Evolutionary conservation across 352 stramenopile genomes (phyloP), one percentile per base, ranked within the genome.

Genomic region (Pythium sukuiense): DNA sequence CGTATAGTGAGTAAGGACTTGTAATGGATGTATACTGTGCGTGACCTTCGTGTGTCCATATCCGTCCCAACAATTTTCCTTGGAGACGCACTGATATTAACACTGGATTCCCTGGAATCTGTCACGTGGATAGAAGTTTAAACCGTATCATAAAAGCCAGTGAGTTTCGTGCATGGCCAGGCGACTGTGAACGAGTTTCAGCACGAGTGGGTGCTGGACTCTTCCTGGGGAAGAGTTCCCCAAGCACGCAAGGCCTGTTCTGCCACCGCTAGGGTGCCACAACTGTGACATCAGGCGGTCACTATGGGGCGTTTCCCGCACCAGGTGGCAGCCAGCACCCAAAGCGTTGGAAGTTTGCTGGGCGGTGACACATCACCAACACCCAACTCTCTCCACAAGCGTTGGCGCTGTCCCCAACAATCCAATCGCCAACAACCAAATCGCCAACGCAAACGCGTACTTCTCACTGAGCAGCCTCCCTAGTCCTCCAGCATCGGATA

Each of bases 351-450:
- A 49, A 49, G 46, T 32, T 33, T 13, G 24, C 46, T 54, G 18
- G 45, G 46, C 20, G 0, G 13, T 6, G 20, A 6, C 9, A 53
- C 8, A 29, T 32, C 46, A 29, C 46, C 46, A 32, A 32, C 46
- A 54, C 46, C 46, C 46, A 54, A 54, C 46, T 8, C 20, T 24
- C 20, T 24, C 20, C 5, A 26, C 2, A 52, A 52, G 29, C 45
- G 46, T 54, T 54, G 46, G 46, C 18, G 46, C 3, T 24, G 12
- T 54, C 46, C 5, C 20, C 46, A 6, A 53, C 45, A 18, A 33
- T 33, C n/a, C 20, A 52, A 52, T 33, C n/a, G n/a, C 46, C 46
- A 54, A 54, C 46, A 54, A 16, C 45, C 45, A 52, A 52, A 26
- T 24, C 20, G 20, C 20, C 20, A 54, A 32, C 46, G 20, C 46